phyloP scores from a whole-genome alignment of 1,284 basidiomycete genomes.

The Boletellus dicymbophilus region DNA sequence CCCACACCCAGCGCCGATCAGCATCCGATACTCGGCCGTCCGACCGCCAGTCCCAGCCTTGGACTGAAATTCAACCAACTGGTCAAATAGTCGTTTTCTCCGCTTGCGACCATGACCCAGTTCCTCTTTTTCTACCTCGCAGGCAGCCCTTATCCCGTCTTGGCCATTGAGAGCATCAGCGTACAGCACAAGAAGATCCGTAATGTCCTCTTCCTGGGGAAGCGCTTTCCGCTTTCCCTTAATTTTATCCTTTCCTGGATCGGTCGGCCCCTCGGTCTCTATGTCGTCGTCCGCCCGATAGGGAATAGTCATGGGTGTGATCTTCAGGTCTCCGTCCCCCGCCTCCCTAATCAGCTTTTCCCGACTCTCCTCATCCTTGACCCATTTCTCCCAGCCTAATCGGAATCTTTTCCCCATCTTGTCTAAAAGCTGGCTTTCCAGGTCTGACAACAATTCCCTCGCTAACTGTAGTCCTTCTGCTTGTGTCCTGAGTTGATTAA shows the following conservation, averaged over 20 bases:
- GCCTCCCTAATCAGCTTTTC: constrained; percentile 65
- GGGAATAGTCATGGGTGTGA: constrained; percentile 43
- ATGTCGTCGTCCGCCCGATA: constrained; percentile 47
- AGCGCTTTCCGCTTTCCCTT: constrained; percentile 53
- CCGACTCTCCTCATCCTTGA: constrained; percentile 80
- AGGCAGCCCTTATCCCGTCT: constrained; percentile 57
- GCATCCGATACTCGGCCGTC: constrained; percentile 84
- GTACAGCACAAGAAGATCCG: constrained; percentile 62
- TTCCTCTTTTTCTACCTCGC: constrained; percentile 64
- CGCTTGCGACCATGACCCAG: constrained; percentile 66
- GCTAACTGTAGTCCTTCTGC: constrained; percentile 71
- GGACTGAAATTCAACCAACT: constrained; percentile 78
- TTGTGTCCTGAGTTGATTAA: constrained; percentile 70
- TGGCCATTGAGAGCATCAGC: constrained; percentile 58
- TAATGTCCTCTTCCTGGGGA: constrained; percentile 55
- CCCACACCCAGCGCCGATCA: constrained; percentile 90
- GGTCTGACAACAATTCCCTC: constrained; percentile 56
- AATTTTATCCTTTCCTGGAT: constrained; percentile 32
- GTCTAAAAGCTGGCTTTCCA: constrained; percentile 68
- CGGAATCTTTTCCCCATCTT: constrained; percentile 84
- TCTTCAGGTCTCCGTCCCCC: constrained; percentile 51
- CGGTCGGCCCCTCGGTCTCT: constrained; percentile 29
- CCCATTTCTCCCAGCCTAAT: constrained; percentile 91
- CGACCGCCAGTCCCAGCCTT: constrained; percentile 87
- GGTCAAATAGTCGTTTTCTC: constrained; percentile 71